These are phyloP conservation scores for Sporothrix curviconia DNA, from an alignment of 2,329 filamentous ascomycete species.

Conservation along the genomic window DNA sequence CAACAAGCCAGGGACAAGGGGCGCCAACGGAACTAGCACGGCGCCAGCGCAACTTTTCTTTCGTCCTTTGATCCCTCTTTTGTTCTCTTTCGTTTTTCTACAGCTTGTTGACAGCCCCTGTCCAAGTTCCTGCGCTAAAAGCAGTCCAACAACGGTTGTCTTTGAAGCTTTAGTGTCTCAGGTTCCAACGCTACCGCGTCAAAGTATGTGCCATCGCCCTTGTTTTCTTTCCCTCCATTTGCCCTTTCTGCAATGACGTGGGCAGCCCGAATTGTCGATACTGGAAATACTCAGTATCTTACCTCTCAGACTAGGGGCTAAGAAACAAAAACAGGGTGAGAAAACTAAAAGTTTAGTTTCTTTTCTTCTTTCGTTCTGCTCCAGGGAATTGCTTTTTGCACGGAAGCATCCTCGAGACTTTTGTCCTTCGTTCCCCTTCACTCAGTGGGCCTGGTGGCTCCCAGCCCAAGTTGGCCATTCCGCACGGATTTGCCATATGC, in stretches of 20 bases:
- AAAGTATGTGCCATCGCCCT: neutral
- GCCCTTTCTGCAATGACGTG: neutral
- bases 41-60: neutral
- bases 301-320: no score
- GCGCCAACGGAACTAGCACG: neutral
- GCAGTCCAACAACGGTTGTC: neutral
- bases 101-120: neutral
- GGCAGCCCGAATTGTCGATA: neutral
- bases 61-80: neutral
- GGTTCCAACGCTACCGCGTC: conserved; percentile 3
- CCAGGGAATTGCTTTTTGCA: no score
- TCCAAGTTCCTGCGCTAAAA: conserved; percentile 1
- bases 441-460: no score
- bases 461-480: neutral
- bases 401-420: no score
- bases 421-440: no score
- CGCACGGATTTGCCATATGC: neutral
- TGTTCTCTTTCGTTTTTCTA: neutral
- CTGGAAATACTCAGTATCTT: neutral
- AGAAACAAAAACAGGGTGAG: neutral
- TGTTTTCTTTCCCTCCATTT: neutral
- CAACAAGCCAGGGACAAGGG: conserved; percentile 2
- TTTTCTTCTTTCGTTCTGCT: neutral
- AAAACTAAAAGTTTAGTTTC: neutral
- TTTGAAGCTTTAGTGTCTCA: conserved; percentile 4